Evolutionary conservation across 2,329 filamentous ascomycete species (phyloP).

Genomic region (Paracamarosporium sp.): DNA sequence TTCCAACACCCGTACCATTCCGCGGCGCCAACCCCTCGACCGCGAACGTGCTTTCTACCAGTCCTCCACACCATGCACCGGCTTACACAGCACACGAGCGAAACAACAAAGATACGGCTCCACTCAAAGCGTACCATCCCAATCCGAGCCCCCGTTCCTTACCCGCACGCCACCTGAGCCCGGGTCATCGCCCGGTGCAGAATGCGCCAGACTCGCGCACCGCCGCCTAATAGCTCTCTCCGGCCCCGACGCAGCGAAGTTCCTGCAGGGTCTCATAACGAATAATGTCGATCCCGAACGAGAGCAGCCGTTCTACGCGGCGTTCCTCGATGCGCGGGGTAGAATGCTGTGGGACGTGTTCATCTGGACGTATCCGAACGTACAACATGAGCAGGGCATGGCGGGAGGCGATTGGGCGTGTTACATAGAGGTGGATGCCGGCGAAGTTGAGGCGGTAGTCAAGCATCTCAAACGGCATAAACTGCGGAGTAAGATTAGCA

Average conservation of each 20-base stretch:
- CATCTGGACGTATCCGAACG: conserved; percentile 65
- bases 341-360: conserved; percentile 89
- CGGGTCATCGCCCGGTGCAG: conserved; percentile 48
- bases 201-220: conserved; percentile 66
- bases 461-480: conserved; percentile 86
- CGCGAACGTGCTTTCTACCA: neutral
- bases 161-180: conserved; percentile 23
- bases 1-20: neutral
- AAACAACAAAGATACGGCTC: neutral
- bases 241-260: conserved; percentile 80
- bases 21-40: neutral
- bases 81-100: neutral
- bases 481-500: conserved; percentile 77
- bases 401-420: conserved; percentile 58
- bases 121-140: conserved; percentile 27
- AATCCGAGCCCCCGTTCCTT: conserved; percentile 9
- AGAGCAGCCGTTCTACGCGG: conserved; percentile 65
- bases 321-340: conserved; percentile 83
- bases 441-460: conserved; percentile 66
- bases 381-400: conserved; percentile 24
- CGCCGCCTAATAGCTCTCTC: conserved; percentile 80
- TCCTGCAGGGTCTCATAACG: conserved; percentile 88
- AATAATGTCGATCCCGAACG: conserved; percentile 66
- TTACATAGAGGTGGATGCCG: conserved; percentile 82
- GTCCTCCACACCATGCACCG: neutral